These are phyloP conservation scores for Astrothelium subdiscretum DNA, from an alignment of 495 filamentous ascomycete species.

Conservation along the genomic window DNA sequence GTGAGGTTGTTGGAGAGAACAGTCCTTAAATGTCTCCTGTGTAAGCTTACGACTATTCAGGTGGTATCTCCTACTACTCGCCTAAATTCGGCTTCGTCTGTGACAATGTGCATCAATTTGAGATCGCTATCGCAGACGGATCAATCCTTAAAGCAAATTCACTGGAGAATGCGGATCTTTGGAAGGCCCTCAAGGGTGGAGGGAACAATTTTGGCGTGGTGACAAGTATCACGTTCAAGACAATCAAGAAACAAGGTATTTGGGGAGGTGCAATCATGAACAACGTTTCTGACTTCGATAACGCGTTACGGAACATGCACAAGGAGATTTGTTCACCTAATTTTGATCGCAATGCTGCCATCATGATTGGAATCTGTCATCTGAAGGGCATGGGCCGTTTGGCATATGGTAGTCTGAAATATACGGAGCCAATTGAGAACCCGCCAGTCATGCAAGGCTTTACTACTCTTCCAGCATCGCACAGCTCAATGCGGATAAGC, in stretches of 20 bases:
- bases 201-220: slow-evolving; percentile 31
- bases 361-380: background rate
- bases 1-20: no score
- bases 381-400: background rate
- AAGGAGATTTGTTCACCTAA: background rate
- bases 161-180: slow-evolving; percentile 19
- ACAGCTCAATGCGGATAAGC: background rate
- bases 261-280: background rate
- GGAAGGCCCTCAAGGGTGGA: slow-evolving; percentile 30
- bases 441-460: slow-evolving; percentile 7
- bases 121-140: slow-evolving; percentile 26
- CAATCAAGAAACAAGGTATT: background rate
- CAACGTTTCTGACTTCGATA: background rate
- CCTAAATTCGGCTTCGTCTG: slow-evolving; percentile 20
- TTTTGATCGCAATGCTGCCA: background rate
- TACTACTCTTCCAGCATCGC: slow-evolving; percentile 2
- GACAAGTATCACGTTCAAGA: slow-evolving; percentile 20
- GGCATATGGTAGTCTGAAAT: background rate
- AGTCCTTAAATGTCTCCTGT: no score
- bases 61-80: slow-evolving; percentile 19
- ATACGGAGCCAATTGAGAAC: background rate
- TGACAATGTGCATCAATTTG: slow-evolving; percentile 24
- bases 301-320: background rate
- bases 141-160: slow-evolving; percentile 24
- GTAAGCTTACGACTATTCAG: no score